Evolutionary conservation across 2,329 filamentous ascomycete species (phyloP), one percentile per base, ranked within the genome.

Genomic region (Fusarium sp.): DNA sequence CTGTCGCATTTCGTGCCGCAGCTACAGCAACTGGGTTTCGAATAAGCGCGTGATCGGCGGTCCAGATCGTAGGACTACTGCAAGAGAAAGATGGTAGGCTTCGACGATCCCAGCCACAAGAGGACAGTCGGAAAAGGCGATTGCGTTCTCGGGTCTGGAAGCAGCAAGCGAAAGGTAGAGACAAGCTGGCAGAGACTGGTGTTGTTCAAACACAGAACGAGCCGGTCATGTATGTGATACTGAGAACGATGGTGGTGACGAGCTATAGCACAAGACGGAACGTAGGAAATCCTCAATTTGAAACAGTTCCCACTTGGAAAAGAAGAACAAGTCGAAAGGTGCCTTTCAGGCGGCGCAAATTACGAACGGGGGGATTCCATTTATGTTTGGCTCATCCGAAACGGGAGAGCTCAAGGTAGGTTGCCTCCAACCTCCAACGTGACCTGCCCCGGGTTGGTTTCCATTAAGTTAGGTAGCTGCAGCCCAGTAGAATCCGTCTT

Each of bases 1-100:
- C 66, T 65, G 73, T 74, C 68, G 73, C 73, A 75, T 75, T 68
- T 66, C 73, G 74, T 69, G 68, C 70, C 62, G 58, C 63, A 68
- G 54, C 61, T 62, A 57, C 52, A 61, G 68, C 54, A 61, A 72
- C 60, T 48, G 44, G 43, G 59, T 68, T 73, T 72, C 68, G 60
- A 58, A 58, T 50, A 59, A 51, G 62, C 42, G 60, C 55, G 50
- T 63, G 70, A 75, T 75, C 70, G 68, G 60, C 68, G 61, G 57
- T 56, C 61, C 55, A 60, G 63, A 59, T 69, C 55, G 64, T 44
- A 53, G 59, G 57, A 62, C 44, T 69, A 63, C 46, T 64, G 64
- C 58, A 53, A 50, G 58, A 67, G 57, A 61, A 50, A 33, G 31
- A 50, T 43, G 49, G 34, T 40, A 48, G 55, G n/a, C 51, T 46